Base-by-base conservation (phyloP, 75 land plant species). In the Selaginella tamariscina region DNA sequence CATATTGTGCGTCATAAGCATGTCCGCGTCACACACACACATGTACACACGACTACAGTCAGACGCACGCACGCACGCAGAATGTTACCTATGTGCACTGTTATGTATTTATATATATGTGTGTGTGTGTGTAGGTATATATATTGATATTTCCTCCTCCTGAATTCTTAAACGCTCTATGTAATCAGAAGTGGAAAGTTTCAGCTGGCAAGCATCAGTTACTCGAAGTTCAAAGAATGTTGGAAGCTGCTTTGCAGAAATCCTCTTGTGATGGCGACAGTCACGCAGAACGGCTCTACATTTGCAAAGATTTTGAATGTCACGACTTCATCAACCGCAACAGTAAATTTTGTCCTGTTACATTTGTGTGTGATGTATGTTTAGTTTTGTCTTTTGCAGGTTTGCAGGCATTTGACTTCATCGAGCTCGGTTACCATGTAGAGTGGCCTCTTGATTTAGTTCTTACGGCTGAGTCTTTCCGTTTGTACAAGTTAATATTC, bases 361-460 rank as follows among this genome's bases (percentile, higher is more conserved):
- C 49, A 5, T 39, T 39, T 39, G 15, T 5, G 11, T 5, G n/a
- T n/a, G n/a, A n/a, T n/a, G n/a, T n/a, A n/a, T n/a, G n/a, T n/a
- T n/a, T n/a, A n/a, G n/a, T n/a, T n/a, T n/a, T n/a, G n/a, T n/a
- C n/a, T n/a, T n/a, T n/a, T n/a, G 72, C 87, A 89, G 95, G 85
- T 60, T 29, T 87, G 24, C 67, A 70, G 72, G 82, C 86, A 65
- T 87, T 87, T 71, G 81, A 89, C 62, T 89, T 81, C 70, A 70
- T 94, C 27, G 73, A 73, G 26, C 63, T 94, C 75, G 98, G 86
- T 33, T 94, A 89, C 67, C 71, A 81, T 69, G 91, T 89, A 31
- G 96, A 87, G 23, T 94, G 98, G 98, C 98, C 98, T 1, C 57
- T 89, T 64, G 80, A 66, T 66, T 80, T 87, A 32, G 68, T 89